phyloP scores from a whole-genome alignment of 2,329 filamentous ascomycete species.

The Aureobasidium sp. region DNA sequence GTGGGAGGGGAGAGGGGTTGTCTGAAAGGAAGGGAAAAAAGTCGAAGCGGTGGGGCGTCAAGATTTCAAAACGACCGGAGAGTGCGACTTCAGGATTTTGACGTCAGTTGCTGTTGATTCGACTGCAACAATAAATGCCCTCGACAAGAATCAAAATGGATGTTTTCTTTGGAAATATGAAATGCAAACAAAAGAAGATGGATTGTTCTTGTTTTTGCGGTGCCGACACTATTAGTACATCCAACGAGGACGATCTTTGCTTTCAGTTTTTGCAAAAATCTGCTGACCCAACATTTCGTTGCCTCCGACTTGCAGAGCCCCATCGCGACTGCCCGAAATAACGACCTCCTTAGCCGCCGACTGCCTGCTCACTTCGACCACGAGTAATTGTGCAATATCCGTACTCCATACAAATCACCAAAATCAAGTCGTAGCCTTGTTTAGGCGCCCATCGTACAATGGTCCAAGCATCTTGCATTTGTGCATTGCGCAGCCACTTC shows the following conservation, averaged over 20 bases:
- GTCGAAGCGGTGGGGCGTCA: constrained; percentile 11
- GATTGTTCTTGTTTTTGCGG: neutral
- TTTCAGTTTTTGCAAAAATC: neutral
- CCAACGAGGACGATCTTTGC: neutral
- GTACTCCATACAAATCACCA: too few relatives aligned
- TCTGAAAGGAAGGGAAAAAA: constrained; percentile 10
- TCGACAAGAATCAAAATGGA: too few relatives aligned
- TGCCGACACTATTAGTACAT: neutral
- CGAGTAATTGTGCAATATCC: neutral
- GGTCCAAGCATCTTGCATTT: constrained; percentile 5
- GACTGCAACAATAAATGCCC: too few relatives aligned
- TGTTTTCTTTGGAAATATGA: too few relatives aligned
- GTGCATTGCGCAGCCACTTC: constrained; percentile 16
- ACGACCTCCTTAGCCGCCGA: too few relatives aligned
- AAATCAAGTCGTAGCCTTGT: neutral
- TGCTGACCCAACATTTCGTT: too few relatives aligned
- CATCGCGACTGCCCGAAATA: neutral
- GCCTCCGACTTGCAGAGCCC: neutral
- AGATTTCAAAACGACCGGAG: too few relatives aligned
- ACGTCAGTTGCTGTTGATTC: too few relatives aligned
- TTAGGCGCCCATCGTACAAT: neutral
- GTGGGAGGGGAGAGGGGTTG: neutral
- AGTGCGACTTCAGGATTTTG: too few relatives aligned
- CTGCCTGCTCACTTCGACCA: neutral
- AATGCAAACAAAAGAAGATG: neutral